These are phyloP conservation scores for Pseudogymnoascus destructans DNA, from an alignment of 2,329 filamentous ascomycete species.

Conservation along the genomic window DNA sequence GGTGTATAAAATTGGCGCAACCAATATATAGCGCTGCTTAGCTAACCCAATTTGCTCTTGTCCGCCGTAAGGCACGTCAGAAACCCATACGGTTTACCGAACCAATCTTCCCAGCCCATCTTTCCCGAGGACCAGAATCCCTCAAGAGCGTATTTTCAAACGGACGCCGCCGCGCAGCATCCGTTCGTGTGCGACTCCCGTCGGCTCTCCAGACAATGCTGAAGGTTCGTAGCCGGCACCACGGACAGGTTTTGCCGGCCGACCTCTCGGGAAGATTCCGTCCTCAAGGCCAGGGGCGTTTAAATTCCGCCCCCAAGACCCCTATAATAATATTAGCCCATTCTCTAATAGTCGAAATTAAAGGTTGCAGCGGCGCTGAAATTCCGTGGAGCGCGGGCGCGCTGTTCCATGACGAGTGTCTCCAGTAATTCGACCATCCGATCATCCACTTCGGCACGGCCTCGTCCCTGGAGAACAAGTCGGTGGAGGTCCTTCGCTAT, in stretches of 20 bases:
- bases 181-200: neutral
- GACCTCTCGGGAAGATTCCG: neutral
- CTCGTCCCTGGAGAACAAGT: neutral
- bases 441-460: neutral
- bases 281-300: too few species aligned
- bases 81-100: neutral
- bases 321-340: neutral
- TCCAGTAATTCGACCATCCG: neutral
- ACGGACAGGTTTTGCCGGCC: slow-evolving; percentile 7
- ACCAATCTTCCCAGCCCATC: neutral
- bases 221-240: slow-evolving; percentile 9
- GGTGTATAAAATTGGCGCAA: neutral
- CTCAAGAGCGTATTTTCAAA: neutral
- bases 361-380: neutral
- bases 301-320: neutral
- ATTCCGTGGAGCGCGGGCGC: neutral
- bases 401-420: neutral
- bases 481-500: neutral
- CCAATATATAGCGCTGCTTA: too few species aligned
- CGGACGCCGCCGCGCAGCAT: too few species aligned
- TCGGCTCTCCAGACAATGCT: slow-evolving; percentile 8
- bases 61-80: neutral
- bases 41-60: too few species aligned
- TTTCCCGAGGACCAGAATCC: neutral
- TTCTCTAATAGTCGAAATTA: neutral